Percentiles rank a stretch among this genome's conserved stretches.
These are phyloP conservation scores for Coemansia sp. DNA, from an alignment of 192 early-diverging fungal genomes.

Conservation along the genomic window DNA sequence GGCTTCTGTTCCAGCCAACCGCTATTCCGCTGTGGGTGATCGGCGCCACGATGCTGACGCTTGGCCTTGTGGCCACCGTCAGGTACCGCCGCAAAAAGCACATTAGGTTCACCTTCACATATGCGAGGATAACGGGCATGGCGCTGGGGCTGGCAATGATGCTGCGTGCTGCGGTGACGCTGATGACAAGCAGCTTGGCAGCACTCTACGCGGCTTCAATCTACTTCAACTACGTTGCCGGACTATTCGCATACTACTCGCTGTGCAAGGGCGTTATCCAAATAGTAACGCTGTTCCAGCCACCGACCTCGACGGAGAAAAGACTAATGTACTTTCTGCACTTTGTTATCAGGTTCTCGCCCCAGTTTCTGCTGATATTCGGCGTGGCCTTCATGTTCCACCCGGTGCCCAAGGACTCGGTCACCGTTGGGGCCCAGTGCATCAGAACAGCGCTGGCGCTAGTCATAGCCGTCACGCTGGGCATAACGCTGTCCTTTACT, in stretches of 20 bases:
- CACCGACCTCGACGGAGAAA: not conserved
- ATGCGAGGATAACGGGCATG: slow-evolving; percentile 15
- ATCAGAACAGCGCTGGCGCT: not conserved
- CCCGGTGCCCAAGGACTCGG: not conserved
- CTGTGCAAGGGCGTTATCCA: slow-evolving; percentile 10
- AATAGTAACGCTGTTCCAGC: slow-evolving; percentile 12
- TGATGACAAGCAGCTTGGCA: not conserved
- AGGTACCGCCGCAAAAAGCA: slow-evolving; percentile 2
- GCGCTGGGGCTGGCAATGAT: slow-evolving; percentile 23
- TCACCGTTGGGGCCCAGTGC: not conserved
- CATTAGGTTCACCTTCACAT: slow-evolving; percentile 10
- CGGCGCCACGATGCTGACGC: slow-evolving; percentile 4
- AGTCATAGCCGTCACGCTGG: not conserved
- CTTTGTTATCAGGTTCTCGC: not conserved
- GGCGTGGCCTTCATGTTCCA: slow-evolving; percentile 17
- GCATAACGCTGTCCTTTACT: not conserved
- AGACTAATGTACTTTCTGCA: not conserved
- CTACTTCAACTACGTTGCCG: slow-evolving; percentile 29
- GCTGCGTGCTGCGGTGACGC: slow-evolving; percentile 18
- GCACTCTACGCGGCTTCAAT: slow-evolving; percentile 24
- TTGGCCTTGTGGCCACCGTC: slow-evolving; percentile 4
- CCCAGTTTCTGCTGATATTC: not conserved
- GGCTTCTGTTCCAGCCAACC: slow-evolving; percentile 24
- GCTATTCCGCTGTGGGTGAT: slow-evolving; percentile 15
- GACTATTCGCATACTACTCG: not conserved